Conservation (phyloP, 768 basidiomycete genomes). For the Mycena sanguinolenta region DNA sequence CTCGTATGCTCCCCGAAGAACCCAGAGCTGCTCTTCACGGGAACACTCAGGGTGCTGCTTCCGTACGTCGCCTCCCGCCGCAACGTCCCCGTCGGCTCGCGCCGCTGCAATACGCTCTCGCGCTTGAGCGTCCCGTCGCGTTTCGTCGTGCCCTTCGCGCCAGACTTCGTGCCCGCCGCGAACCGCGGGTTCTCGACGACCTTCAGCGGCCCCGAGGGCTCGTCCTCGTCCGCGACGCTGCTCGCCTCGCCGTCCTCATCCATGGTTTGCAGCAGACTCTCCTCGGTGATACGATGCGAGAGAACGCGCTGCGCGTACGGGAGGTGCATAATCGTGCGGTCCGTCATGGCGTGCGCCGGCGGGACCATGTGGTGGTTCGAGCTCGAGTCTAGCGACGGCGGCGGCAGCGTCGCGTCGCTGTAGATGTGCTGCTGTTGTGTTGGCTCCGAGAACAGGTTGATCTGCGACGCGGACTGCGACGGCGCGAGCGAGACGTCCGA, state of each 20-base stretch:
- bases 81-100: conserved; percentile 21
- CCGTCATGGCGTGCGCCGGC: conserved; percentile 66
- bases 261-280: conserved; percentile 37
- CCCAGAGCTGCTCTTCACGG: conserved; percentile 33
- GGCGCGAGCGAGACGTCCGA: conserved; percentile 76
- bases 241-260: conserved; percentile 45
- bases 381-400: conserved; percentile 29
- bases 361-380: conserved; percentile 52
- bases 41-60: conserved; percentile 35
- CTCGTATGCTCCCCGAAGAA: conserved; percentile 63
- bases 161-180: conserved; percentile 34
- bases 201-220: conserved; percentile 47
- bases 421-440: conserved; percentile 39
- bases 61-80: conserved; percentile 27
- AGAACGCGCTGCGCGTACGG: conserved; percentile 42
- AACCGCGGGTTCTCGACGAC: conserved; percentile 73
- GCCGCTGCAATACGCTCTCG: conserved; percentile 1
- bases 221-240: conserved; percentile 50
- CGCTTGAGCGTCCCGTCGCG: conserved; percentile 5
- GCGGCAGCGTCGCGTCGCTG: conserved; percentile 31
- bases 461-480: conserved; percentile 84
- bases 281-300: conserved; percentile 50
- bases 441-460: conserved; percentile 42
- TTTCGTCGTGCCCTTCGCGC: conserved; percentile 27
- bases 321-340: conserved; percentile 45